Conservation (phyloP, 805 yeast genomes). For the Lipomyces oligophaga region DNA sequence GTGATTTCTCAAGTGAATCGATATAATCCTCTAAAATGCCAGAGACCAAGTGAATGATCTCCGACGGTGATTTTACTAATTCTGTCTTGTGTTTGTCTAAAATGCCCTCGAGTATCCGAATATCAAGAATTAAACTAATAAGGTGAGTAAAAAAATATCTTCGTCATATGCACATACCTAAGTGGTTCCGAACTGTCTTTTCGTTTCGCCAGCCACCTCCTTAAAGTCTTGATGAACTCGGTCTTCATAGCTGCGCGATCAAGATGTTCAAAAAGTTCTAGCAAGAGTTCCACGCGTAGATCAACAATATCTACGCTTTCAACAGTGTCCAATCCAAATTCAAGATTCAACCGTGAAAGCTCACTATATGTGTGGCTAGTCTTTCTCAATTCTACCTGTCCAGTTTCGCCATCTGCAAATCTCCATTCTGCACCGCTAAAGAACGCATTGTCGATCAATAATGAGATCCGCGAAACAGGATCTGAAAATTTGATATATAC, state of each 20-base stretch:
- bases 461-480: slow-evolving; percentile 37
- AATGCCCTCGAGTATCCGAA: slow-evolving; percentile 61
- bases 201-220: slow-evolving; percentile 52
- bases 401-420: slow-evolving; percentile 32
- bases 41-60: slow-evolving; percentile 50
- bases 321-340: slow-evolving; percentile 12
- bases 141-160: too few species aligned
- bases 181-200: slow-evolving; percentile 21
- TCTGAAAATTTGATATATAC: slow-evolving; percentile 25
- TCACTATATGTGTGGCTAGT: slow-evolving; percentile 7
- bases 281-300: slow-evolving; percentile 8
- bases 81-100: slow-evolving; percentile 56
- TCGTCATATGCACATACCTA: too few species aligned
- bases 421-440: slow-evolving; percentile 36
- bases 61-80: slow-evolving; percentile 53
- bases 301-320: slow-evolving; percentile 20
- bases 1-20: slow-evolving; percentile 29
- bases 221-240: slow-evolving; percentile 51
- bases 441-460: slow-evolving; percentile 37
- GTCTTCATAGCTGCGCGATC: slow-evolving; percentile 39
- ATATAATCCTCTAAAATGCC: slow-evolving; percentile 41
- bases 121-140: slow-evolving; percentile 52
- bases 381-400: slow-evolving; percentile 33
- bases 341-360: slow-evolving; percentile 1
- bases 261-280: slow-evolving; percentile 41